phyloP scores from a whole-genome alignment of 306 rosid species.

The Rosa rugosa region DNA sequence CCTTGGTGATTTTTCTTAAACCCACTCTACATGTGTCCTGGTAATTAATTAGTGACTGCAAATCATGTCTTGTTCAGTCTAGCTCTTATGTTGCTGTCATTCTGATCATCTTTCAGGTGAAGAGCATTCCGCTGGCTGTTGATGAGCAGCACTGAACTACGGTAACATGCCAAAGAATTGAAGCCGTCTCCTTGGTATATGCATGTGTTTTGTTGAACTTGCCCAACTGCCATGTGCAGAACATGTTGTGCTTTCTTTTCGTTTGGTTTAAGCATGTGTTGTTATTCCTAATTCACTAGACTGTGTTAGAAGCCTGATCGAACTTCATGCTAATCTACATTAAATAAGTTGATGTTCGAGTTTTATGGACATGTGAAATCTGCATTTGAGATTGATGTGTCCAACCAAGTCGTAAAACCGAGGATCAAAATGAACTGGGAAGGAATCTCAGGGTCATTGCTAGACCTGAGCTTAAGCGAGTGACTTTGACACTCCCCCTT shows the following conservation, averaged over 20 bases:
- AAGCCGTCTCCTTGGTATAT: constrained; percentile 9
- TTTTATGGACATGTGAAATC: background rate
- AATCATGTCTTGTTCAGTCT: background rate
- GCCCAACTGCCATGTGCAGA: background rate
- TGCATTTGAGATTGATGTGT: background rate
- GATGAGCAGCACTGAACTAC: constrained; percentile 23
- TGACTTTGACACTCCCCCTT: background rate
- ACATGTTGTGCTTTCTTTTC: background rate
- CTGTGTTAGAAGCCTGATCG: background rate
- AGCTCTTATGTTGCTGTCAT: background rate
- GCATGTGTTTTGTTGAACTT: background rate
- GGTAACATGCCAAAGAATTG: too few relatives aligned
- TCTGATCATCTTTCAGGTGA: constrained; percentile 24
- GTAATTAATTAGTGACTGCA: background rate
- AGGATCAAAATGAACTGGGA: background rate
- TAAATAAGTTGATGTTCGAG: background rate
- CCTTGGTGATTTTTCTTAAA: background rate
- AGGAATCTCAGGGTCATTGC: background rate
- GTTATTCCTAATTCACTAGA: background rate
- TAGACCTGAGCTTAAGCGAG: background rate
- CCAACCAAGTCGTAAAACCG: background rate
- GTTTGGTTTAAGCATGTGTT: background rate
- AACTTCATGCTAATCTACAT: background rate
- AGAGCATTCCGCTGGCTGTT: constrained; percentile 21
- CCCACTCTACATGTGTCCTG: background rate